Evolutionary conservation across 768 basidiomycete genomes (phyloP).

Genomic region (Xerocomellus chrysenteron): DNA sequence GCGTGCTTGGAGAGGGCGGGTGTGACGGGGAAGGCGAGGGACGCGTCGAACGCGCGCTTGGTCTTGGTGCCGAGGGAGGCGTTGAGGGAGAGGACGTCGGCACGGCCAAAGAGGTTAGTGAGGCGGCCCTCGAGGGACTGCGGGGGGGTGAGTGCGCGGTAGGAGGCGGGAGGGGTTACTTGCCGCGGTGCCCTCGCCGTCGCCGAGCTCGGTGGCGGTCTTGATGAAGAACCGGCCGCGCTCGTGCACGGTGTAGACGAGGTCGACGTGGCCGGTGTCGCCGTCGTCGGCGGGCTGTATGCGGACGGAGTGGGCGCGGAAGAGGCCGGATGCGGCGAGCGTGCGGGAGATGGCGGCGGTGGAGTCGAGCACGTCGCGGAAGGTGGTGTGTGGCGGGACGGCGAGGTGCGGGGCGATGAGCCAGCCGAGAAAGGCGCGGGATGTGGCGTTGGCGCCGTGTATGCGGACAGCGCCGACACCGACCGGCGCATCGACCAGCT

Average conservation of each 20-base stretch:
- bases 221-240: conserved; percentile 74
- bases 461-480: conserved; percentile 77
- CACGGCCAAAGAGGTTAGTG: conserved; percentile 89
- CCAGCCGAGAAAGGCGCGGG: conserved; percentile 77
- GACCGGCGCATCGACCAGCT: conserved; percentile 54
- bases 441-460: conserved; percentile 71
- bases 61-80: conserved; percentile 87
- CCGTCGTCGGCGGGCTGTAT: conserved; percentile 61
- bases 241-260: conserved; percentile 78
- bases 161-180: conserved; percentile 31
- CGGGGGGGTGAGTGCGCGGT: neutral
- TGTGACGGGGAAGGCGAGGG: conserved; percentile 61
- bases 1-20: conserved; percentile 63
- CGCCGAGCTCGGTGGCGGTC: conserved; percentile 88
- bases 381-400: conserved; percentile 26
- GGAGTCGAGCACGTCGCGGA: conserved; percentile 69
- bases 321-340: conserved; percentile 76
- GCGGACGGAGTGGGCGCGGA: conserved; percentile 60
- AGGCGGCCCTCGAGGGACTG: conserved; percentile 80
- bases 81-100: conserved; percentile 83
- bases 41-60: conserved; percentile 73
- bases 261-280: conserved; percentile 63
- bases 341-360: conserved; percentile 64
- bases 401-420: conserved; percentile 67
- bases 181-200: conserved; percentile 91